Evolutionary conservation across 2,329 filamentous ascomycete species (phyloP).

Genomic region (Ophiostoma pallidulum): DNA sequence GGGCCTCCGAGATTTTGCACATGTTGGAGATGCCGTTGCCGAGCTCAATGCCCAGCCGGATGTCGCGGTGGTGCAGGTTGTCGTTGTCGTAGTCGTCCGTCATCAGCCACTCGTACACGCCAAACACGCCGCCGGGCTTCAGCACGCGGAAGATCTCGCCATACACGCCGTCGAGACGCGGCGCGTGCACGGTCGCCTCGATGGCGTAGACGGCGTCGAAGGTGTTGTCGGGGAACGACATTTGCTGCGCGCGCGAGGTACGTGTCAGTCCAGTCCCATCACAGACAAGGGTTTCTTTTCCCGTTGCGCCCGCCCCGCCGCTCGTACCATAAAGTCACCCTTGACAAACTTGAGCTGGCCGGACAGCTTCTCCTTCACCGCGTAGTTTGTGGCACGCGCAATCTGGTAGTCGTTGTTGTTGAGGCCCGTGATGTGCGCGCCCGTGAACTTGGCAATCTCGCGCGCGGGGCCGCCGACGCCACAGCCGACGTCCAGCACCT

Average conservation of each 20-base stretch:
- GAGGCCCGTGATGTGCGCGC: constrained; percentile 77
- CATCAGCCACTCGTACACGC: constrained; percentile 99
- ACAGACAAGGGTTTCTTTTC: no score
- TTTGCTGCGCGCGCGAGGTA: constrained; percentile 45
- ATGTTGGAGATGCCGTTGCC: constrained; percentile 97
- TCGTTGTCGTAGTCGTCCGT: constrained; percentile 88
- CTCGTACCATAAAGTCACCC: constrained; percentile 87
- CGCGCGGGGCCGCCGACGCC: constrained; percentile 92
- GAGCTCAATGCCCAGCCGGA: constrained; percentile 89
- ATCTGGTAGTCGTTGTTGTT: constrained; percentile 99
- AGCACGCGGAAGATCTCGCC: constrained; percentile 88
- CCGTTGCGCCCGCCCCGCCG: no score
- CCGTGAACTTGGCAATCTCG: constrained; percentile 94
- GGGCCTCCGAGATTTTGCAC: constrained; percentile 65
- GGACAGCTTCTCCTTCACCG: constrained; percentile 68
- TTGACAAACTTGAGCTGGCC: constrained; percentile 80
- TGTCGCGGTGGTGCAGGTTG: constrained; percentile 76
- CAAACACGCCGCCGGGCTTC: constrained; percentile 91
- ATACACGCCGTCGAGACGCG: constrained; percentile 84
- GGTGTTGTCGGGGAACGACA: constrained; percentile 82
- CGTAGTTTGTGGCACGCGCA: constrained; percentile 79
- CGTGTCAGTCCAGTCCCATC: no score
- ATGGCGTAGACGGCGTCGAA: constrained; percentile 97
- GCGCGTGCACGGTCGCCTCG: constrained; percentile 92
- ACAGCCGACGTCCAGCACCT: constrained; percentile 90